These are phyloP conservation scores for baker's yeast (Saccharomyces cerevisiae) DNA, from an alignment of 805 yeast species.

Conservation along the genomic window DNA sequence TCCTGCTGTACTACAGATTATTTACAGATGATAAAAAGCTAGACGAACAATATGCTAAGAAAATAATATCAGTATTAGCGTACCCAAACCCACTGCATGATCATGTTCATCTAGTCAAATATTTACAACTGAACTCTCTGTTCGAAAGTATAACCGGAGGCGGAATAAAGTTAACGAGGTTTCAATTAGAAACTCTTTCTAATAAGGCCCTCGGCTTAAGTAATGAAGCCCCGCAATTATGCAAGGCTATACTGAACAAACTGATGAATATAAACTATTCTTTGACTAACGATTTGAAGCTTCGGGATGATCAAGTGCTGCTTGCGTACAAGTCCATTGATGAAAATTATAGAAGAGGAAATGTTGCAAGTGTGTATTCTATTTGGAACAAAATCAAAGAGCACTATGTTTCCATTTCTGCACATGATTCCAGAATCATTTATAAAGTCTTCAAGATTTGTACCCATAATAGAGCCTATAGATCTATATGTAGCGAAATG, in stretches of 20 bases:
- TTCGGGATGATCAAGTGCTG: slow-evolving; percentile 9
- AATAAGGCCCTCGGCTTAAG: slow-evolving; percentile 16
- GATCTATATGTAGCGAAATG: slow-evolving; percentile 12
- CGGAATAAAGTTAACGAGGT: slow-evolving; percentile 4
- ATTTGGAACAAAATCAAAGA: slow-evolving; percentile 19
- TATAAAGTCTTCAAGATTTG: slow-evolving; percentile 17
- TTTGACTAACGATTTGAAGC: not conserved
- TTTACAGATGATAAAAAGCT: slow-evolving; percentile 3
- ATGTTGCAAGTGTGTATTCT: slow-evolving; percentile 21
- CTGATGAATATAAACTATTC: slow-evolving; percentile 8
- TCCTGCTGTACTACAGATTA: slow-evolving; percentile 12
- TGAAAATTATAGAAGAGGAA: slow-evolving; percentile 14
- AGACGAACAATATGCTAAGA: slow-evolving; percentile 3
- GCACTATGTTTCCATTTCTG: slow-evolving; percentile 8
- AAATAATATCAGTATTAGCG: slow-evolving; percentile 14
- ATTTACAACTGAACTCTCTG: slow-evolving; percentile 8
- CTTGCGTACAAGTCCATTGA: slow-evolving; percentile 19
- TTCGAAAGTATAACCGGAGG: slow-evolving; percentile 1
- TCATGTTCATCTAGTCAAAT: slow-evolving; percentile 11
- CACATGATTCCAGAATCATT: slow-evolving; percentile 23
- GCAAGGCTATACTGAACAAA: slow-evolving; percentile 11
- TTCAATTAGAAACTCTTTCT: slow-evolving; percentile 15
- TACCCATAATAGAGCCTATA: slow-evolving; percentile 17
- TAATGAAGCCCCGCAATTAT: slow-evolving; percentile 6
- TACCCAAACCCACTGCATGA: slow-evolving; percentile 19